Evolutionary conservation across 306 rosid genomes (phyloP), one percentile per base, ranked within the genome.

Genomic region (Sindora glabra): DNA sequence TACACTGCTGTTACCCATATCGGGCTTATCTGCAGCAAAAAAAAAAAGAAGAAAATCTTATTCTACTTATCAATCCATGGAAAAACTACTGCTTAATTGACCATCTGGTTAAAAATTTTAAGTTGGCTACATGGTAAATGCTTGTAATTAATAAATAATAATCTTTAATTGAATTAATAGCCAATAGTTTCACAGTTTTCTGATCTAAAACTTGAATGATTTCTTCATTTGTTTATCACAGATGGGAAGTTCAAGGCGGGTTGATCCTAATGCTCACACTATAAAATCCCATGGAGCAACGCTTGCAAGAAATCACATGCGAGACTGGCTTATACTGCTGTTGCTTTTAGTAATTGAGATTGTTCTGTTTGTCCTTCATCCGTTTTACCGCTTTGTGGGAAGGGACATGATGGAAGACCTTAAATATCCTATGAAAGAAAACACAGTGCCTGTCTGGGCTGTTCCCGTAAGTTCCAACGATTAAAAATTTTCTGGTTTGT

Each of bases 401-500:
- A 83, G 85, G 75, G 98, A 82, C 24, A 88, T 86, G 98, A 79
- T 92, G 98, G 76, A 67, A 12, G 98, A 92, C 56, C 96, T 92
- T 33, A 88, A 51, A 63, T 92, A 79, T 59, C 98, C 98, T 40
- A 23, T 92, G 77, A 83, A 83, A 71, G 83, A 42, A 4, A 88
- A 80, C 74, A 86, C 95, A 6, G 95, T 92, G n/a, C 98, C 98
- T 21, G 33, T 70, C 18, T 92, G 98, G 98, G 76, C 98, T 49
- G 95, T 92, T 51, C 96, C 96, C 34, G 98, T 92, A 68, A 81
- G 86, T 70, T 32, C 36, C 33, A 19, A 48, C 13, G 58, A 44
- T 50, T 64, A 2, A 16, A 9, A 44, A 2, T 26, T 68, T 49
- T 8, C 42, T 56, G 13, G 42, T 6, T 50, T 41, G 52, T 45